Evolutionary conservation across 163 green algal species (phyloP), one percentile per base, ranked within the genome.

Genomic region (Volvox carteri): DNA sequence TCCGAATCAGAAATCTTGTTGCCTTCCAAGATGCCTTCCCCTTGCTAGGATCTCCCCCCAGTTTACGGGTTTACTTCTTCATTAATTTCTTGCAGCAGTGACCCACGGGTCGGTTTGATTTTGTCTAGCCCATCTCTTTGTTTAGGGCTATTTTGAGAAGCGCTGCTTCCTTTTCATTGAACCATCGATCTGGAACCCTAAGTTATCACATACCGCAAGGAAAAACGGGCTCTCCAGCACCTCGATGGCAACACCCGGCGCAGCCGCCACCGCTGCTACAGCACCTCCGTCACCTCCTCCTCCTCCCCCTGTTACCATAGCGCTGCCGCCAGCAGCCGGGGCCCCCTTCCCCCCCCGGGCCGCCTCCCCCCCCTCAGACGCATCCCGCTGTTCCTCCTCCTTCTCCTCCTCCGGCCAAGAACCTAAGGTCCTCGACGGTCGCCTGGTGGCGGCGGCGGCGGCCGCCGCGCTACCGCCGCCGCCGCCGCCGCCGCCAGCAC

Each of bases 201-300:
- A 58, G 14, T 14, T 23, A 11, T 14, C 48, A 39, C 78, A n/a
- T 33, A 87, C 79, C 30, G 79, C 42, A 60, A 87, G 44, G 3
- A 87, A 0, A 44, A 68, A 68, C 2, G 79, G 62, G 44, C 79
- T 87, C 33, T 87, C 79, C 62, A 78, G 30, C 42, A 68, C 79
- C 79, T 42, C 78, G 33, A 2, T 5, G 12, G 18, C 19, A 12
- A 12, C 52, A 25, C 52, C 77, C 18, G 6, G 50, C n/a, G 3
- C 48, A n/a, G 19, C 50, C 5, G 28, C 50, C 16, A 39, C 41
- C 39, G 11, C 42, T 37, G 72, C 16, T 23, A 39, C 39, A 41
- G 33, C 37, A 42, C 11, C 72, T 28, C 72, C 72, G 39, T 41
- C 21, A 4, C 65, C 65, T 8, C 65, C 65, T 42, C 65, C 65